Evolutionary conservation across 495 filamentous ascomycete genomes (phyloP), one percentile per base, ranked within the genome.

Genomic region (Sphaerosporella brunnea): DNA sequence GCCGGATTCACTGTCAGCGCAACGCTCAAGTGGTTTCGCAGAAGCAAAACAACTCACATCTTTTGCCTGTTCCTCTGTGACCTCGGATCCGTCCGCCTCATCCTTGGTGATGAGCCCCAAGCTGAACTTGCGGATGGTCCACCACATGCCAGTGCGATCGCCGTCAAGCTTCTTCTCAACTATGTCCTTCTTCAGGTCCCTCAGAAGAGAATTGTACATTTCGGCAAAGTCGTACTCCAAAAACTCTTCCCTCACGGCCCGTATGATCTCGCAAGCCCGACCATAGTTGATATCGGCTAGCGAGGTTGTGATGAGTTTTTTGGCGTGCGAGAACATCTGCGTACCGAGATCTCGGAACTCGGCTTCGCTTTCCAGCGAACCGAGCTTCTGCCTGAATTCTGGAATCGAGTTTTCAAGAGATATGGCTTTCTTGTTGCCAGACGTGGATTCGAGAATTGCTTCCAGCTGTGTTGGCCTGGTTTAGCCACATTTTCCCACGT

Each of bases 351-450:
- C 74, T 47, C 74, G 69, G 20, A 92, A 69, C 2, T 67, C 69
- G 13, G 70, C 66, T 13, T 78, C 65, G 24, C 76, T 74, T 11
- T 77, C 73, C 15, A 47, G 72, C 0, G 65, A 63, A 0, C 70
- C 69, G 13, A 96, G 68, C 18, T 75, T 73, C 64, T 88, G 84
- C 56, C 85, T 92, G 73, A 95, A 96, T 44, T 87, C 80, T 0
- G 92, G 86, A 37, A 99, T 82, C 3, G 85, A 75, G 54, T 99
- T 96, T 20, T 77, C 67, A 0, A 73, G 55, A 2, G 79, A 79
- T 44, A 99, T 86, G 32, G 65, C 56, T 8, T 66, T 72, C 52
- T 77, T 77, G 28, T 53, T 47, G 23, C 18, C 28, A 44, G 35
- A 19, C 13, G 1, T 23, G 21, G 44, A 11, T 18, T 16, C 36